phyloP scores from a whole-genome alignment of 352 stramenopile genomes.

The Peronosclerospora sorghi region DNA sequence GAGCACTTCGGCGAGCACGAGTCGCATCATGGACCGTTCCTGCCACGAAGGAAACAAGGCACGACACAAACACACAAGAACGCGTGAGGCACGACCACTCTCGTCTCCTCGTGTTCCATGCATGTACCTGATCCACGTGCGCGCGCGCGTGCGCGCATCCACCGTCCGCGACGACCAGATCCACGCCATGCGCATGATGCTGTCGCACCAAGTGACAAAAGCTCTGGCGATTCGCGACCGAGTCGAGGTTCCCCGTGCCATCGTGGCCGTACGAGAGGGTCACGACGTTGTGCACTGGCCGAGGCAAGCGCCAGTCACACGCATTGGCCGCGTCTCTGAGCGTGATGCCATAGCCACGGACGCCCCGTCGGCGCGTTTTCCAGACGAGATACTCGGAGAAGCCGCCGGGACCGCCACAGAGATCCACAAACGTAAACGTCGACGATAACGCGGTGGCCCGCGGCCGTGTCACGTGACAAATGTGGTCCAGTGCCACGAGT shows the following conservation, averaged over 20 bases:
- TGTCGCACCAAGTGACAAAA: constrained; percentile 34
- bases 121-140: constrained; percentile 39
- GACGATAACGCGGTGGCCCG: neutral
- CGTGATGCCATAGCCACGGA: constrained; percentile 58
- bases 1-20: constrained; percentile 49
- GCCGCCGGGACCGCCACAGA: constrained; percentile 66
- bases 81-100: neutral
- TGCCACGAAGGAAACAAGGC: constrained; percentile 6
- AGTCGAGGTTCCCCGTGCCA: constrained; percentile 63
- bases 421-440: constrained; percentile 55
- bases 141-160: constrained; percentile 61
- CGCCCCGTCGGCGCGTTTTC: constrained; percentile 3
- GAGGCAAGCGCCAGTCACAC: constrained; percentile 39
- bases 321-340: constrained; percentile 26
- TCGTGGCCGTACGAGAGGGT: constrained; percentile 53
- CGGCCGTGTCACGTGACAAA: constrained; percentile 38
- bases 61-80: neutral
- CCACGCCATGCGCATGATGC: constrained; percentile 25
- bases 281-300: constrained; percentile 12
- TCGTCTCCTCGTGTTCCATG: no score
- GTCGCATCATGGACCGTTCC: constrained; percentile 50
- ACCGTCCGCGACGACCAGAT: constrained; percentile 59
- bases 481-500: constrained; percentile 56
- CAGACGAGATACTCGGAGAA: constrained; percentile 79
- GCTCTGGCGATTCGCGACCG: constrained; percentile 34